phyloP scores from a whole-genome alignment of 2,329 filamentous ascomycete genomes.

The Aspergillus fumigatiaffinis region DNA sequence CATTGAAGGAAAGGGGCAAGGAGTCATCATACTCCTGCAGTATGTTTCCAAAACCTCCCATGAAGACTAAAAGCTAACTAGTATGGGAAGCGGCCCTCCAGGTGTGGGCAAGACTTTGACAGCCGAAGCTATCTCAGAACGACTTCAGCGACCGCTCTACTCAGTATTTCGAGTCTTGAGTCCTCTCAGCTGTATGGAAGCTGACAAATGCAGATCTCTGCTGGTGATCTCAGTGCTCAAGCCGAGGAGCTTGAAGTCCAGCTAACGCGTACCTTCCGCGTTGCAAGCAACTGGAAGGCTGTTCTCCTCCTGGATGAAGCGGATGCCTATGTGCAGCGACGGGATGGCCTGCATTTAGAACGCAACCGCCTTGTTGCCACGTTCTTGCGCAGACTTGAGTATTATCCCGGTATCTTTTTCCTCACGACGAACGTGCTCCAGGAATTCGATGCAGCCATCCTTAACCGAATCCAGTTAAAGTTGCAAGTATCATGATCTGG shows the following conservation, averaged over 20 bases:
- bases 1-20: background rate
- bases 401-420: background rate
- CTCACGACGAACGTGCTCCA: background rate
- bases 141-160: slow-evolving; percentile 50
- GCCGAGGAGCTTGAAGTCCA: slow-evolving; percentile 3
- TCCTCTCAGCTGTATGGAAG: background rate
- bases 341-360: background rate
- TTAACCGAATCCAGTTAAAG: background rate
- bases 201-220: background rate
- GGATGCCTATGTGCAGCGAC: slow-evolving; percentile 4
- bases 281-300: slow-evolving; percentile 6
- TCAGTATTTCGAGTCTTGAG: slow-evolving; percentile 32
- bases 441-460: background rate
- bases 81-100: slow-evolving; percentile 38
- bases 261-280: slow-evolving; percentile 1
- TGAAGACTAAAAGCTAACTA: background rate
- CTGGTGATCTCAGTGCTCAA: slow-evolving; percentile 1
- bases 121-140: slow-evolving; percentile 53
- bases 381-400: background rate
- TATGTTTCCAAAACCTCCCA: background rate
- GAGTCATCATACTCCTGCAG: slow-evolving; percentile 3
- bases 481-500: background rate
- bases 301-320: slow-evolving; percentile 11
- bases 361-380: background rate
- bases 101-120: slow-evolving; percentile 59